Percentiles rank a stretch among this genome's conserved stretches.
phyloP scores from a whole-genome alignment of 768 basidiomycete species.

The Leccinum sublutescens region DNA sequence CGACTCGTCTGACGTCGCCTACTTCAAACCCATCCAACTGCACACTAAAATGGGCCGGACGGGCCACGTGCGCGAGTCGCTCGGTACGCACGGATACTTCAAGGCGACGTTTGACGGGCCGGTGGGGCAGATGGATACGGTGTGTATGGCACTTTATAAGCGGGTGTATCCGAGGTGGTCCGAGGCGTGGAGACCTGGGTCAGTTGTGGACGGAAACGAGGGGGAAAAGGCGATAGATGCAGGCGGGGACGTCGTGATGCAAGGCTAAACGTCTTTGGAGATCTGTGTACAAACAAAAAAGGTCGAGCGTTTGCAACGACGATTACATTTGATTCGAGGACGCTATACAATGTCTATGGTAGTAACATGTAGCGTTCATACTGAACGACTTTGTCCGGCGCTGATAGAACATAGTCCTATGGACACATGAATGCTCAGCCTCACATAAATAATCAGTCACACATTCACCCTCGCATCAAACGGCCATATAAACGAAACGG shows the following conservation, averaged over 20 bases:
- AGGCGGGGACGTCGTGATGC: slow-evolving; percentile 28
- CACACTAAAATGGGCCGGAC: slow-evolving; percentile 87
- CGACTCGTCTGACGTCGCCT: slow-evolving; percentile 87
- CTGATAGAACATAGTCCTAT: not conserved
- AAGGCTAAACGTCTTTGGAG: slow-evolving; percentile 7
- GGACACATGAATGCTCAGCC: not conserved
- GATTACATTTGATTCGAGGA: not conserved
- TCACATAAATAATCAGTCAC: not conserved
- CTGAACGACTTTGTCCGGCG: not conserved
- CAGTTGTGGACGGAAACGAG: not conserved
- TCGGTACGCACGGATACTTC: slow-evolving; percentile 97
- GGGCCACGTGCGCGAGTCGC: slow-evolving; percentile 88
- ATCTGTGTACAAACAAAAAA: not conserved
- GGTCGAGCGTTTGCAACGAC: not conserved
- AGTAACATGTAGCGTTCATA: not conserved
- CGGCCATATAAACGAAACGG: too few relatives aligned
- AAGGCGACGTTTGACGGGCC: slow-evolving; percentile 95
- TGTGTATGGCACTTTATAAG: slow-evolving; percentile 96
- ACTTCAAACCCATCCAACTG: slow-evolving; percentile 91
- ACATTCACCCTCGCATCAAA: too few relatives aligned
- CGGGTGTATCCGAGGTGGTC: slow-evolving; percentile 90
- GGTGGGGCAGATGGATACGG: slow-evolving; percentile 94
- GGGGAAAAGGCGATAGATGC: not conserved
- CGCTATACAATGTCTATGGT: not conserved
- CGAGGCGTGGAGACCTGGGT: slow-evolving; percentile 42